These are phyloP conservation scores for Suhomyces yuchorum DNA, from an alignment of 1,139 yeast genomes.

Conservation along the genomic window DNA sequence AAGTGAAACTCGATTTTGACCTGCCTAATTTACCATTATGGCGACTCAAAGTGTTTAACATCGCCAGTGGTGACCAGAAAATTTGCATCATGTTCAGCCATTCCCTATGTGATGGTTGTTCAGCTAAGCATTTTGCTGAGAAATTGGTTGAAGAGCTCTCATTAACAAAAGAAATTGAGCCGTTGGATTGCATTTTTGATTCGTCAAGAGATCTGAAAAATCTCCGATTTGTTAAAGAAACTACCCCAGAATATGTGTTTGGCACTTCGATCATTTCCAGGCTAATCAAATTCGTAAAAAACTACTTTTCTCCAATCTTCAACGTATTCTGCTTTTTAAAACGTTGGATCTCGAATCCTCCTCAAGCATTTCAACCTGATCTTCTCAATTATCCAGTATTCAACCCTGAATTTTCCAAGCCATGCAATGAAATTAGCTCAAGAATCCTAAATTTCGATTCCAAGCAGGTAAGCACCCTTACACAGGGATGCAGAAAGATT, in stretches of 20 bases:
- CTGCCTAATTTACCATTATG: neutral
- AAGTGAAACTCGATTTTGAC: neutral
- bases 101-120: neutral
- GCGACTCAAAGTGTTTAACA: neutral
- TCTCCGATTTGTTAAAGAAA: no score
- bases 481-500: neutral
- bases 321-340: no score
- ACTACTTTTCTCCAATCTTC: neutral
- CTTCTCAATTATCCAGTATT: neutral
- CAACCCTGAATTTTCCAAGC: neutral
- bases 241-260: neutral
- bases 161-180: neutral
- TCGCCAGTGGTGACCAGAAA: neutral
- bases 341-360: neutral
- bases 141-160: neutral
- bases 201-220: neutral
- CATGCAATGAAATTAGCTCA: neutral
- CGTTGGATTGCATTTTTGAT: neutral
- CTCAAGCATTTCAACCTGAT: neutral
- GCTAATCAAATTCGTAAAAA: neutral
- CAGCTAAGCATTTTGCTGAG: neutral
- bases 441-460: neutral
- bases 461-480: no score
- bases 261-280: neutral
- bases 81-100: neutral